Base-by-base conservation (phyloP, 2,329 filamentous ascomycete genomes). In the Fusarium citri region DNA sequence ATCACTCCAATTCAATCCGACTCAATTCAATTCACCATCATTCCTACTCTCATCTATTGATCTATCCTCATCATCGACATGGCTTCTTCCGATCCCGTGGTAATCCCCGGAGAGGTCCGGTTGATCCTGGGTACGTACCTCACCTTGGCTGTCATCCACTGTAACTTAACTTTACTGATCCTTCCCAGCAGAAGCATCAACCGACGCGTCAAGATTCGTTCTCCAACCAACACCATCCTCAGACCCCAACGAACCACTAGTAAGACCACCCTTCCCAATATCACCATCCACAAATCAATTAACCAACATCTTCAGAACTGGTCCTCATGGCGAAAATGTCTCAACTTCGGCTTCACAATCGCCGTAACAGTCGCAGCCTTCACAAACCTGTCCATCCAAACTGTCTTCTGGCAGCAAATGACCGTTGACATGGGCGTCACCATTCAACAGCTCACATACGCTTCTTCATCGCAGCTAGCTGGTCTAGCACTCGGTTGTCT, bases 331-430 rank as follows among this genome's bases (percentile, higher is more conserved):
- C 76, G 77, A 28, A 79, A 79, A 46, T 59, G 63, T 26, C 45
- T 76, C n/a, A 79, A 79, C 34, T 77, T 74, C 37, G 61, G 64
- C 3, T 54, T 79, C 23, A 71, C 71, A 1, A 71, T 74, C 40
- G 75, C 72, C 11, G 69, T 78, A 9, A 74, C 76, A 1, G 63
- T 78, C 9, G 74, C 74, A 1, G 72, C 73, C 6, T 79, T 79
- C 20, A 78, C 75, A 28, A 74, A 74, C n/a, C 8, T 74, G 3
- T 71, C 67, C 1, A 65, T 72, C 10, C 72, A 74, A 37, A 74
- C 63, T 3, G 67, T 78, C 20, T 79, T 79, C 65, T 79, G 77
- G 76, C 76, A 77, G 25, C 77, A 79, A 34, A 79, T 79, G 74
- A 75, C 69, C 1, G 71, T 69, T 8, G 78, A 80, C 10, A 58